Evolutionary conservation across 805 yeast species (phyloP).

Genomic region (Saccharomycopsis malanga): DNA sequence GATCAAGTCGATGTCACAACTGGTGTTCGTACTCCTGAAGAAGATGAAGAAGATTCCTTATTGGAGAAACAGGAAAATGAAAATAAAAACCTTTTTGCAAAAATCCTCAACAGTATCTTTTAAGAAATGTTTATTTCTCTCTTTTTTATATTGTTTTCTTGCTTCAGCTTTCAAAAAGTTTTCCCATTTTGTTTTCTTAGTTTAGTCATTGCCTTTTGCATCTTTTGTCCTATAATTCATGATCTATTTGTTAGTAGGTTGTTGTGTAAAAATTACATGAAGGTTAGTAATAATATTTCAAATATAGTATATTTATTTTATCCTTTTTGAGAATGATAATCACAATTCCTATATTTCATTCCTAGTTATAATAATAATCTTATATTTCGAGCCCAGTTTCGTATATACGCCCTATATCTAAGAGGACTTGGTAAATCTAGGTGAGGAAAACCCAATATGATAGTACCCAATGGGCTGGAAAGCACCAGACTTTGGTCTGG

Average conservation of each 20-base stretch:
- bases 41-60: conserved; percentile 36
- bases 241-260: background rate
- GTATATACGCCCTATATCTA: too few species aligned
- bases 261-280: too few species aligned
- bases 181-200: background rate
- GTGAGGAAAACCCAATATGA: too few species aligned
- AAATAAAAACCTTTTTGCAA: background rate
- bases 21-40: conserved; percentile 45
- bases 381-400: too few species aligned
- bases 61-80: conserved; percentile 10
- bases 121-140: background rate
- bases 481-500: too few species aligned
- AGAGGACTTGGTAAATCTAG: too few species aligned
- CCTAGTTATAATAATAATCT: too few species aligned
- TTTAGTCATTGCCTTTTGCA: background rate
- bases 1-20: conserved; percentile 63
- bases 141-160: conserved; percentile 1
- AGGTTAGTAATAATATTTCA: too few species aligned
- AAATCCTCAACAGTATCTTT: conserved; percentile 7
- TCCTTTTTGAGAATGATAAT: too few species aligned
- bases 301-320: too few species aligned
- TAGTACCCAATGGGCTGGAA: too few species aligned
- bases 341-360: too few species aligned
- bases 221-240: background rate
- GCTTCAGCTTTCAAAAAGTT: background rate